Conservation (phyloP, 2,329 filamentous ascomycete genomes). For the Polychaeton citri region DNA sequence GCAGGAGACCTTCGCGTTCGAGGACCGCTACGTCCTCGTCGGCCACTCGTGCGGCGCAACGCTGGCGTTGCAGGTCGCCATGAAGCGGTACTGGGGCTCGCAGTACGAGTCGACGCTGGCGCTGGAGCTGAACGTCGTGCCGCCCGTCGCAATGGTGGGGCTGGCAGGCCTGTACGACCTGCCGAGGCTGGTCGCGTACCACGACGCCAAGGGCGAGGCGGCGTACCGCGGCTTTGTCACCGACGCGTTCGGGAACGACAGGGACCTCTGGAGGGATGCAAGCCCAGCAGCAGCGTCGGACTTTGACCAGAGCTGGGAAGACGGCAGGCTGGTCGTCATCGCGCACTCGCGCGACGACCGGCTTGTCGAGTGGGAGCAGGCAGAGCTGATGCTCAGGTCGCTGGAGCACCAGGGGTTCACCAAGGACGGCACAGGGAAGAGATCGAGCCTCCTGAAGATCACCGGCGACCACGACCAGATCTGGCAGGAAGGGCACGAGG, state of each 20-base stretch:
- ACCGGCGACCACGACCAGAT: slow-evolving; percentile 50
- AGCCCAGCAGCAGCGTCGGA: slow-evolving; percentile 37
- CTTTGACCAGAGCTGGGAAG: slow-evolving; percentile 30
- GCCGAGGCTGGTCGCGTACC: slow-evolving; percentile 35
- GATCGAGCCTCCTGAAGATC: slow-evolving; percentile 33
- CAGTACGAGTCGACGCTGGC: slow-evolving; percentile 15
- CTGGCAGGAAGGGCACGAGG: slow-evolving; percentile 46
- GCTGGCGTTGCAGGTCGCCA: slow-evolving; percentile 47
- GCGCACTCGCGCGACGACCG: slow-evolving; percentile 35
- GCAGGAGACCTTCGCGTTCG: slow-evolving; percentile 31
- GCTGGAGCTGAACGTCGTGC: slow-evolving; percentile 13
- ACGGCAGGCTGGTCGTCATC: slow-evolving; percentile 28
- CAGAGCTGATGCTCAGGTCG: slow-evolving; percentile 40
- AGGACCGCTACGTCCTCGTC: slow-evolving; percentile 38
- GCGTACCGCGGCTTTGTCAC: slow-evolving; percentile 46
- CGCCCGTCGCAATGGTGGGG: slow-evolving; percentile 43
- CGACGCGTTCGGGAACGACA: slow-evolving; percentile 46
- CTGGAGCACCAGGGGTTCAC: slow-evolving; percentile 32
- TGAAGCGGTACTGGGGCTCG: slow-evolving; percentile 27
- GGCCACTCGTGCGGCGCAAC: slow-evolving; percentile 54
- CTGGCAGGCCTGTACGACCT: slow-evolving; percentile 57
- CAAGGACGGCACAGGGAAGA: slow-evolving; percentile 16
- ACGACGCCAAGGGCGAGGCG: slow-evolving; percentile 21
- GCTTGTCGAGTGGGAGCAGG: slow-evolving; percentile 42
- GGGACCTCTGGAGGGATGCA: slow-evolving; percentile 37